Evolutionary conservation across 2,329 filamentous ascomycete genomes (phyloP), one percentile per base, ranked within the genome.

Genomic region (Blastomyces silverae): DNA sequence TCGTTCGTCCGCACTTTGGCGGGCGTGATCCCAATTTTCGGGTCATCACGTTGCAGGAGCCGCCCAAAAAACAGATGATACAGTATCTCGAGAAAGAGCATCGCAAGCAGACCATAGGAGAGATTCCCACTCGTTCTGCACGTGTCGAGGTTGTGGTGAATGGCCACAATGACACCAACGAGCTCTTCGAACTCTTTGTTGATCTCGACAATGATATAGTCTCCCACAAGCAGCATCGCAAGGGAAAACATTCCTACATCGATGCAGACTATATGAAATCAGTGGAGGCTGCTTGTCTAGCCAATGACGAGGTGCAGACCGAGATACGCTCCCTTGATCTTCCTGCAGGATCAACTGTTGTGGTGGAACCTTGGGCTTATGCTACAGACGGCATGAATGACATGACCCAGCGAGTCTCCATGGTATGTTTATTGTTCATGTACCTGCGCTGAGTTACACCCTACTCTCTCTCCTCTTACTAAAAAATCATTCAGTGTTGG

Each of bases 321-420:
- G 79, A 80, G 62, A 79, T 83, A 28, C 61, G 71, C 1, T 70
- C 70, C 0, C 71, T 84, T 2, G 68, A 80, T 0, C 71, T 85
- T 0, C 82, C 83, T 0, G 66, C 73, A 5, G 79, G 75, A 0
- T 76, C 80, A 0, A 75, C 73, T 0, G 80, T 83, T 1, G 75
- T 81, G 2, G 77, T 83, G 48, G 83, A 85, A 67, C 78, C 83
- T 0, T 85, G 83, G 83, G 78, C 82, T 1, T 85, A 85, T 71
- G 83, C 78, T 0, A 80, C 81, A 0, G 82, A 85, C 69, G 83
- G 82, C 0, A 78, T 81, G 74, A 81, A 80, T 60, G 80, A 84
- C 56, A 83, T 82, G 50, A 31, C 25, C 25, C 50, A 77, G 25
- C 22, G 50, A 53, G 25, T 53, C 25, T 15, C 50, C 28, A 53